Conservation (phyloP, 768 basidiomycete genomes). For the Amanita fuliginea region DNA sequence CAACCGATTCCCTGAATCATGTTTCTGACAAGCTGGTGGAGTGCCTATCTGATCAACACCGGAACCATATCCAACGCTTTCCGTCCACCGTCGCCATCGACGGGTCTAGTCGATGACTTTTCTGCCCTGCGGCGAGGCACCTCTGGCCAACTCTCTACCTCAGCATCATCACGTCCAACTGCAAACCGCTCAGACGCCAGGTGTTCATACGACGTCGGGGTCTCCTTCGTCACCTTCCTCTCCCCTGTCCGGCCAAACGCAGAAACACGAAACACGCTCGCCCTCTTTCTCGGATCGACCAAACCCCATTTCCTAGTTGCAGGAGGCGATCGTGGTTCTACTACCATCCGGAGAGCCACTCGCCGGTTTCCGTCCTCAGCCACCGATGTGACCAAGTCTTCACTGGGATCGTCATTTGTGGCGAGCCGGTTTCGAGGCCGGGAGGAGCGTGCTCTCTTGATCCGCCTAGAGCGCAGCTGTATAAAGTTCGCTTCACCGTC, state of each 20-base stretch:
- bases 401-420: not conserved
- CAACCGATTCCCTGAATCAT: too few species aligned
- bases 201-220: not conserved
- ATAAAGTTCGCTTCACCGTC: not conserved
- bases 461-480: not conserved
- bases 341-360: not conserved
- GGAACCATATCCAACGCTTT: not conserved
- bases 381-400: not conserved
- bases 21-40: too few species aligned
- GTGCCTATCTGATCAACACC: not conserved
- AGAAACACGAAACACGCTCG: constrained; percentile 1
- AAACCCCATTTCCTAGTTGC: constrained; percentile 1
- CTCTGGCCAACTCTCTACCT: not conserved
- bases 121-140: not conserved
- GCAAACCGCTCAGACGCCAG: not conserved
- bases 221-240: not conserved
- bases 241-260: not conserved
- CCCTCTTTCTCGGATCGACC: constrained; percentile 4
- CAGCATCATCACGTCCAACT: not conserved
- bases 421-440: not conserved
- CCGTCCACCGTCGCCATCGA: not conserved
- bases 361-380: not conserved
- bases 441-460: not conserved
- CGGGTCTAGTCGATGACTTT: not conserved
- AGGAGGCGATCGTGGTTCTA: not conserved